Conservation (phyloP, 1,139 yeast genomes). For the Candida pseudoviswanathii region DNA sequence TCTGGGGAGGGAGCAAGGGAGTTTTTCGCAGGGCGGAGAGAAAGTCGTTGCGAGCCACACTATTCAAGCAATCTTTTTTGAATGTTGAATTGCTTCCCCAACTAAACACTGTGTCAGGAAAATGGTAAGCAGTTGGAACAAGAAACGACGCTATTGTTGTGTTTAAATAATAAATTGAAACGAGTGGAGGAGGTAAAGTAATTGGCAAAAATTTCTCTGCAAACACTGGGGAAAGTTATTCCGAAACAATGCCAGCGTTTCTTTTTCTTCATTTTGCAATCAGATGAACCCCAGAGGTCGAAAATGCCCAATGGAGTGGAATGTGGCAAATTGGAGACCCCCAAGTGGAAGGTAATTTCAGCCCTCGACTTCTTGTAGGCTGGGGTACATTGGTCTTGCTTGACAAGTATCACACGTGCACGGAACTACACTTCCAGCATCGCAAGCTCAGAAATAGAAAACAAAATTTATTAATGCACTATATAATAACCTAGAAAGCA, state of each 20-base stretch:
- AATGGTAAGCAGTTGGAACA: background rate
- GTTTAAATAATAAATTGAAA: background rate
- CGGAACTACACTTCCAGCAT: background rate
- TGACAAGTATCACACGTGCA: background rate
- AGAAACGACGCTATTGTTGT: background rate
- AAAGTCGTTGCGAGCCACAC: background rate
- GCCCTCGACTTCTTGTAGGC: too few relatives aligned
- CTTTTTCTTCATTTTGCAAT: background rate
- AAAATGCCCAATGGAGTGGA: too few relatives aligned
- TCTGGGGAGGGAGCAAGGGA: background rate
- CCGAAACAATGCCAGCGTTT: background rate
- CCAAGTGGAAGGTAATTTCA: too few relatives aligned
- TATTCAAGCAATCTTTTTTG: background rate
- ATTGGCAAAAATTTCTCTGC: background rate
- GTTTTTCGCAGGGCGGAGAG: background rate
- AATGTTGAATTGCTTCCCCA: too few relatives aligned
- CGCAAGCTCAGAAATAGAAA: background rate
- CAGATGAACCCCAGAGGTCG: background rate
- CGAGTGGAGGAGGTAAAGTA: background rate
- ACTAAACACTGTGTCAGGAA: too few relatives aligned
- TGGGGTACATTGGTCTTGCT: too few relatives aligned
- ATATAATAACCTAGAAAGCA: background rate
- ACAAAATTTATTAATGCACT: background rate
- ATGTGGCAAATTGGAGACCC: too few relatives aligned
- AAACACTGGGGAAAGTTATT: background rate